Conservation (phyloP, 305 asterid species). For the Fraxinus sp. region DNA sequence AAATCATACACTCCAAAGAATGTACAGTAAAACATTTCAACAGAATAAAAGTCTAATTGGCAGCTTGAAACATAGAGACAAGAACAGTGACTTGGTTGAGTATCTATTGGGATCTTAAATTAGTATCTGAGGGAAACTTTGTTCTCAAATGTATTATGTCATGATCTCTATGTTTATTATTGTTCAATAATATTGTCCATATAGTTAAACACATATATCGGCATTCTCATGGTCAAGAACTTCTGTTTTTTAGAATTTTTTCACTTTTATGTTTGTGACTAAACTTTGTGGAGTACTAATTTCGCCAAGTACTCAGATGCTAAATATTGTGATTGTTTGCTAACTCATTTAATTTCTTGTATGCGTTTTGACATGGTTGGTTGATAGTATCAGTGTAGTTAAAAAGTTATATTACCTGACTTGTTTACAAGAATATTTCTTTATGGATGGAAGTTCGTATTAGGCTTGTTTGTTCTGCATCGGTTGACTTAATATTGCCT, state of each 20-base stretch:
- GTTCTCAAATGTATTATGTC: not conserved
- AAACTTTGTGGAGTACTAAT: not conserved
- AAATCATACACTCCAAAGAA: not conserved
- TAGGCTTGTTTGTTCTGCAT: not conserved
- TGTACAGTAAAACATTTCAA: not conserved
- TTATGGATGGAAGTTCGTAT: not conserved
- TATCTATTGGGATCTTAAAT: not conserved
- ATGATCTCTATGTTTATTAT: not conserved
- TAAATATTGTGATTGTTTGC: not conserved
- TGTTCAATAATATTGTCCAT: not conserved
- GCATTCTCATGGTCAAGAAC: not conserved
- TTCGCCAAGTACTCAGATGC: constrained; percentile 4
- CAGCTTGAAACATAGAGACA: not conserved
- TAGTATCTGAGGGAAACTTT: not conserved
- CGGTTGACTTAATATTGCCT: constrained; percentile 5
- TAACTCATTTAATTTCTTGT: constrained; percentile 8
- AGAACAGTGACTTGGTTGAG: not conserved
- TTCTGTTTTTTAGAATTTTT: not conserved
- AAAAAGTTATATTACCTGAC: not conserved
- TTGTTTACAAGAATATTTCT: not conserved
- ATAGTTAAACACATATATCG: not conserved
- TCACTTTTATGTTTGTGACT: not conserved
- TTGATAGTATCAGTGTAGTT: not conserved
- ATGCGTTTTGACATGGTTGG: constrained; percentile 7
- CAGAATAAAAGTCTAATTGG: not conserved